Conservation (phyloP, 345 rosid species). For the Noccaea bulbosa region DNA sequence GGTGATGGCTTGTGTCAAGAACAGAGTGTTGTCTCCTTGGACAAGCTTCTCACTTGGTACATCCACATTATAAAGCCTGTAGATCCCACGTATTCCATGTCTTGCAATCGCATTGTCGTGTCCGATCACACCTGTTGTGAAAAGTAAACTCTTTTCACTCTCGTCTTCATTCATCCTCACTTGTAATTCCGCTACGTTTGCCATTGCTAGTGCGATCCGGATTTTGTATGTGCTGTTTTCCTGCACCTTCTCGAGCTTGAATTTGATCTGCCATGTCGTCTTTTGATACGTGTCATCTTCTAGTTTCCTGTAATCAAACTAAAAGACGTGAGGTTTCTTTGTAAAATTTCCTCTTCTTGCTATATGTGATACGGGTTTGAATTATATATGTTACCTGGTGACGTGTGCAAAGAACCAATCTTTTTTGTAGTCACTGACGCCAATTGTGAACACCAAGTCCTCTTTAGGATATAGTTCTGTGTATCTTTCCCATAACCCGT, state of each 20-base stretch:
- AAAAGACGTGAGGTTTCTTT: neutral
- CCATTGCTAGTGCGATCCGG: slow-evolving; percentile 71
- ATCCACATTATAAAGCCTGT: slow-evolving; percentile 66
- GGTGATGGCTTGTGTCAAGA: slow-evolving; percentile 62
- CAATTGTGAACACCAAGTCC: slow-evolving; percentile 70
- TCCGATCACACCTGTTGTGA: slow-evolving; percentile 71
- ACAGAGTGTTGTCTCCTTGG: slow-evolving; percentile 67
- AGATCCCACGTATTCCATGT: slow-evolving; percentile 85
- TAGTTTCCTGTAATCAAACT: slow-evolving; percentile 39
- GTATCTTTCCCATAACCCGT: slow-evolving; percentile 89
- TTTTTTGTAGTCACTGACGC: slow-evolving; percentile 58
- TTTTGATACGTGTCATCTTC: slow-evolving; percentile 51
- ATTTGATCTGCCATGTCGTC: slow-evolving; percentile 80
- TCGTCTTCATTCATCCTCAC: slow-evolving; percentile 45
- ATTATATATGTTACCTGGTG: slow-evolving; percentile 51
- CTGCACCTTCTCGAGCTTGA: slow-evolving; percentile 49
- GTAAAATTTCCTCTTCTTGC: neutral
- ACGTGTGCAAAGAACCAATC: slow-evolving; percentile 95
- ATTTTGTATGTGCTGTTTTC: slow-evolving; percentile 52
- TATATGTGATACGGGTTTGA: neutral
- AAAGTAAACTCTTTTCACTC: slow-evolving; percentile 42
- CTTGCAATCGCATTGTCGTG: slow-evolving; percentile 82
- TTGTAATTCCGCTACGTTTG: slow-evolving; percentile 64
- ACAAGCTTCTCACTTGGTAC: slow-evolving; percentile 53
- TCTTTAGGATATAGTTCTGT: slow-evolving; percentile 60